Conservation (phyloP, 2,329 filamentous ascomycete genomes). For the Scolecobasidium constrictum region DNA sequence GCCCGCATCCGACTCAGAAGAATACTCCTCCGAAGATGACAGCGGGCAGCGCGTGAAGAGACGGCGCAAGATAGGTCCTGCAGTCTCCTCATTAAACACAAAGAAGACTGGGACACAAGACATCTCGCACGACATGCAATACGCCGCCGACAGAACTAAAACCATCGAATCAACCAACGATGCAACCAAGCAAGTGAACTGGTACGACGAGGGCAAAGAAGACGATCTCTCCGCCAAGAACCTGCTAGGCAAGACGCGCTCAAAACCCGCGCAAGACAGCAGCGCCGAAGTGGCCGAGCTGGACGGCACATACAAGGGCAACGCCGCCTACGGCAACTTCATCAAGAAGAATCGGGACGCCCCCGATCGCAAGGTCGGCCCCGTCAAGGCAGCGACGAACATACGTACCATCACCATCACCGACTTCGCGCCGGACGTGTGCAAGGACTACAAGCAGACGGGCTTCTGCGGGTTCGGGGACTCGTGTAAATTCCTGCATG, state of each 20-base stretch:
- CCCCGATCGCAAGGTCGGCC: constrained; percentile 60
- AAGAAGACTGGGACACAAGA: constrained; percentile 11
- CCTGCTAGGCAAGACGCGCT: constrained; percentile 47
- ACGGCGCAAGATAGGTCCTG: constrained; percentile 56
- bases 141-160: constrained; percentile 50
- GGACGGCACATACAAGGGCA: constrained; percentile 65
- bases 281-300: not conserved
- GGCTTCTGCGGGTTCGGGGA: constrained; percentile 66
- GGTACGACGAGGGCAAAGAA: constrained; percentile 67
- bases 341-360: constrained; percentile 75
- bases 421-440: constrained; percentile 86
- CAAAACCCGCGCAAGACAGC: constrained; percentile 15
- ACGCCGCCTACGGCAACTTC: constrained; percentile 61
- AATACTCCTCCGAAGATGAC: constrained; percentile 66
- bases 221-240: constrained; percentile 42
- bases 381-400: constrained; percentile 79
- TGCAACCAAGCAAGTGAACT: constrained; percentile 80
- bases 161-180: constrained; percentile 63
- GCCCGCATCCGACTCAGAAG: constrained; percentile 48
- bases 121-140: constrained; percentile 35
- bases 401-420: constrained; percentile 82
- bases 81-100: constrained; percentile 55
- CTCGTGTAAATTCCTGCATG: constrained; percentile 72
- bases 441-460: constrained; percentile 56
- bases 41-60: constrained; percentile 69